Percentiles rank a stretch among this genome's conserved stretches.
These are phyloP conservation scores for Claviceps humidiphila DNA, from an alignment of 2,329 filamentous ascomycete species.

Conservation along the genomic window DNA sequence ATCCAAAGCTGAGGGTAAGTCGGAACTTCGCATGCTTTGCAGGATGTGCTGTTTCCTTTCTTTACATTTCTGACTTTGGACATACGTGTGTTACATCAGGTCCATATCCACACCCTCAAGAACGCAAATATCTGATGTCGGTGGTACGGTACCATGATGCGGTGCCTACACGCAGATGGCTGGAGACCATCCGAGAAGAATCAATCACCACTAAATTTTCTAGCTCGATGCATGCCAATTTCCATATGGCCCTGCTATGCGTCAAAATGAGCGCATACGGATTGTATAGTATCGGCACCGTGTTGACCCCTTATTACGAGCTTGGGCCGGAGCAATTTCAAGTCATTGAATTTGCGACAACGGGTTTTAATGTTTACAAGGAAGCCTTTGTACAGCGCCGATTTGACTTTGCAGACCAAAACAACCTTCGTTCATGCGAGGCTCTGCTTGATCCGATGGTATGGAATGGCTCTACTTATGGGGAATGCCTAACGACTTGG, in stretches of 20 bases:
- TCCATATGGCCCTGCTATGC: neutral
- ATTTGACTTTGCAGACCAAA: neutral
- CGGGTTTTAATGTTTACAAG: conserved; percentile 3
- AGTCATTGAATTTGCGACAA: conserved; percentile 1
- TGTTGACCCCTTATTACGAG: neutral
- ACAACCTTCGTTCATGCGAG: neutral
- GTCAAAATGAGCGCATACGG: conserved; percentile 2
- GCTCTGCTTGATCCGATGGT: too few species aligned
- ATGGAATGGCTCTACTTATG: too few species aligned
- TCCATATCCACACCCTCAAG: neutral
- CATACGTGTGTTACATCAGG: neutral
- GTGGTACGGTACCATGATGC: conserved; percentile 2
- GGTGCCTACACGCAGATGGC: neutral
- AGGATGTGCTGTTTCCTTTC: neutral
- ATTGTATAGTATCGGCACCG: conserved; percentile 1
- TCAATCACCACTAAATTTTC: neutral
- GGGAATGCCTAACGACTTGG: neutral
- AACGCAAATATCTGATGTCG: neutral
- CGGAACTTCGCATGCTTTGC: neutral
- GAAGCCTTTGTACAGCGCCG: conserved; percentile 3
- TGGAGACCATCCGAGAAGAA: neutral
- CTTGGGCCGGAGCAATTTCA: too few species aligned
- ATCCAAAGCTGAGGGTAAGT: neutral
- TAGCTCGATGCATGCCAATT: neutral
- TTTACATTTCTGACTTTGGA: neutral